Evolutionary conservation across 179 eudicot genomes (phyloP).

Genomic region (Beta macrorhiza): DNA sequence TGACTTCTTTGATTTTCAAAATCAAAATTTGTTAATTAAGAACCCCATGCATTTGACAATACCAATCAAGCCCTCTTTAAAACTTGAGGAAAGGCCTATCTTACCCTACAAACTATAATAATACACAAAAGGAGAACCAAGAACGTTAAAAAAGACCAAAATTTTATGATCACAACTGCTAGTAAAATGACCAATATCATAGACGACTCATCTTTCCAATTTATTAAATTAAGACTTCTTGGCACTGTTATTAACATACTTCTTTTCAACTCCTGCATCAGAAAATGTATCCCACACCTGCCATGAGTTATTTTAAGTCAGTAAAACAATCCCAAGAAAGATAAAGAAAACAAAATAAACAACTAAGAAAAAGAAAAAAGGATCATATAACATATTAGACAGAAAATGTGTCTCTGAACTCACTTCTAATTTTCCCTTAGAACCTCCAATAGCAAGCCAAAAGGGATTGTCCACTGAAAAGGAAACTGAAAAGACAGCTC

Average conservation of each 20-base stretch:
- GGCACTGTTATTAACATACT: conserved; percentile 36
- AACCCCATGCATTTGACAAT: not conserved
- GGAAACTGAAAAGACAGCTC: conserved; percentile 76
- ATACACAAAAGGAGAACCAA: not conserved
- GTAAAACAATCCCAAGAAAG: not conserved
- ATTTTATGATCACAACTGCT: not conserved
- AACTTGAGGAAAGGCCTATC: not conserved
- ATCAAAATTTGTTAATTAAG: not conserved
- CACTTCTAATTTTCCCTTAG: conserved; percentile 80
- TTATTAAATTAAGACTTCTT: conserved; percentile 18
- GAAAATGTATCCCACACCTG: conserved; percentile 78
- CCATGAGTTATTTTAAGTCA: conserved; percentile 8
- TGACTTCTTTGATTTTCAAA: not conserved
- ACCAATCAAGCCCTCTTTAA: not conserved
- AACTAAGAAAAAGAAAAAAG: not conserved
- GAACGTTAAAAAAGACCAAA: conserved; percentile 5
- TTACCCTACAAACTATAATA: not conserved
- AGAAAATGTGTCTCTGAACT: conserved; percentile 17
- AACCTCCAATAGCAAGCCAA: conserved; percentile 83
- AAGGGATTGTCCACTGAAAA: conserved; percentile 77
- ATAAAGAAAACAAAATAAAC: not conserved
- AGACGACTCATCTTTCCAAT: not conserved
- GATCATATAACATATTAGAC: not conserved
- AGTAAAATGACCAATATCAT: not conserved
- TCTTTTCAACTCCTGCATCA: conserved; percentile 54